Base-by-base conservation (phyloP, 148 eudicot species). In the Fallopia convolvulus region DNA sequence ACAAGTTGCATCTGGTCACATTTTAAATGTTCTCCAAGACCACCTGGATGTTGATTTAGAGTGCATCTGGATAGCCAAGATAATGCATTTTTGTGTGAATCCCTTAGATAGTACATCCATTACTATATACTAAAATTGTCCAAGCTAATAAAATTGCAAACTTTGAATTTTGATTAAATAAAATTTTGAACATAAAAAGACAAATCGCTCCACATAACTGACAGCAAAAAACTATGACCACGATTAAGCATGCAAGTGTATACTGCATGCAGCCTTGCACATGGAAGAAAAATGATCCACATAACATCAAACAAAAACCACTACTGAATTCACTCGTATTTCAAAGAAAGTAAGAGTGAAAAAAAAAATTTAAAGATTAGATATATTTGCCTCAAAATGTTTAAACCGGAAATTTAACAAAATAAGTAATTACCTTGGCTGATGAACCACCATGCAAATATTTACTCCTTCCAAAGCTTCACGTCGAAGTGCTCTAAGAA, bases 401-500 rank as follows among this genome's bases (percentile, higher is more conserved):
- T 52, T 1, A 52, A 14, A 52, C 3, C 52, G 52, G 52, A 13
- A 13, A 52, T 47, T 47, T 52, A 52, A 12, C 23, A 26, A 30
- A 26, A 26, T 18, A 23, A 63, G 30, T 26, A 32, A 40, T 75
- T 82, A 92, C 97, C 97, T 92, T 72, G 97, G 97, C 71, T 92
- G 97, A 79, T 92, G 97, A 65, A 92, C 89, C 61, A 92, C 97
- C 90, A 90, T 92, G 82, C 89, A 92, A 30, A 92, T 81, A 78
- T 92, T 92, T 53, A 92, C 97, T 78, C 92, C 97, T 78, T 90
- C 97, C 21, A 87, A 80, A 72, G 97, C 97, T 87, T 92, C 97
- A 75, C 97, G 93, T 20, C 97, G 91, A 75, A 92, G 94, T 74
- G 97, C 93, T 88, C 87, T 84, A 17, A 92, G 92, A 42, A 92